phyloP scores from a whole-genome alignment of 345 rosid genomes.

The Tarenaya hassleriana region DNA sequence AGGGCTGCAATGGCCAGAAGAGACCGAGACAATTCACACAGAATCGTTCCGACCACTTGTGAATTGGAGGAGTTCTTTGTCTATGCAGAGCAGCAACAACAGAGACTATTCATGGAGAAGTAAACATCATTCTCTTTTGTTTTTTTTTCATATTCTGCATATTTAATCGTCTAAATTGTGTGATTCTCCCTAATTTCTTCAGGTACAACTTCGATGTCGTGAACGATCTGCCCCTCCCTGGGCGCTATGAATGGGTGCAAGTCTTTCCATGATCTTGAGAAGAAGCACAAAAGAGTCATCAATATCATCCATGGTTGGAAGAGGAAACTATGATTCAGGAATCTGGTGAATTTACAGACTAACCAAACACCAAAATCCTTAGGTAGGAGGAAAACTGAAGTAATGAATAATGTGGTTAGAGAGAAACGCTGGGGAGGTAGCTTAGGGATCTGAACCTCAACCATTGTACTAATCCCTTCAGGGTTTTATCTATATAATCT shows the following conservation, averaged over 20 bases:
- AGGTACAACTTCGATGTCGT: constrained; percentile 81
- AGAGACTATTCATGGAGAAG: constrained; percentile 56
- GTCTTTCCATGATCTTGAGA: constrained; percentile 33
- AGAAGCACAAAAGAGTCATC: constrained; percentile 10
- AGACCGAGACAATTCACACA: constrained; percentile 18
- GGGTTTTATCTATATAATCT: constrained; percentile 13
- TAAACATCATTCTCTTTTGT: constrained; percentile 22
- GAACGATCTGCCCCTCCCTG: constrained; percentile 64
- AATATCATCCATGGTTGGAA: constrained; percentile 17
- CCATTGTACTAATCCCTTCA: constrained; percentile 23
- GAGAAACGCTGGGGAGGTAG: constrained; percentile 23
- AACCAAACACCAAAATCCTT: constrained; percentile 21
- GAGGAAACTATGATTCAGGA: constrained; percentile 20
- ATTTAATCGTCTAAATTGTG: not conserved
- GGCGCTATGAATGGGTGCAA: constrained; percentile 77
- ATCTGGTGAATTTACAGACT: constrained; percentile 30
- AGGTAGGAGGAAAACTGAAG: constrained; percentile 22
- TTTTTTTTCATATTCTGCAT: not conserved
- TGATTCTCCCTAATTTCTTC: constrained; percentile 13
- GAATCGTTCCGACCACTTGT: constrained; percentile 32
- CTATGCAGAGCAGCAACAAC: constrained; percentile 53
- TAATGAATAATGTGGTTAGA: constrained; percentile 27
- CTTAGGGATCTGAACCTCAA: constrained; percentile 25
- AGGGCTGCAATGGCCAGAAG: constrained; percentile 24
- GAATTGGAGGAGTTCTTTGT: constrained; percentile 78